A percentile compares a stretch with the other conserved stretches of the same genome.
phyloP scores from a whole-genome alignment of 2,329 filamentous ascomycete species.

The Calonectria montana region DNA sequence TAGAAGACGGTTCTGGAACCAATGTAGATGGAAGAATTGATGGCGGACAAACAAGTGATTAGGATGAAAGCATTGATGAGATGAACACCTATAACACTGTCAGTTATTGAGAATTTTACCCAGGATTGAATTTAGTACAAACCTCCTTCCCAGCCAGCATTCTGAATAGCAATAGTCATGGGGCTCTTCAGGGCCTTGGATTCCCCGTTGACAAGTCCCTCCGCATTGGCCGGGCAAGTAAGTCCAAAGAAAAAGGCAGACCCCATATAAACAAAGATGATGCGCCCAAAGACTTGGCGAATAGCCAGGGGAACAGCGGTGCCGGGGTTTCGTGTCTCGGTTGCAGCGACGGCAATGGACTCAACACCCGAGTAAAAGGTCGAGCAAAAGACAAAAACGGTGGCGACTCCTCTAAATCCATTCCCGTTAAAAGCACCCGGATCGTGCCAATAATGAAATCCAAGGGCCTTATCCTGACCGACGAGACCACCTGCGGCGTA shows the following conservation, averaged over 20 bases:
- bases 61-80: constrained; percentile 84
- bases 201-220: constrained; percentile 69
- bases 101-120: background rate
- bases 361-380: constrained; percentile 78
- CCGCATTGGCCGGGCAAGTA: constrained; percentile 76
- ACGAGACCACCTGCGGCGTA: constrained; percentile 76
- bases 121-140: constrained; percentile 1
- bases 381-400: constrained; percentile 76
- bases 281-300: constrained; percentile 70
- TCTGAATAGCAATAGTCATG: constrained; percentile 80
- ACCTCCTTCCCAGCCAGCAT: constrained; percentile 78
- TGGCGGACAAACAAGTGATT: constrained; percentile 76
- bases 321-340: constrained; percentile 69
- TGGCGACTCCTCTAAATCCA: constrained; percentile 74
- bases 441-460: constrained; percentile 78
- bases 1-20: constrained; percentile 79
- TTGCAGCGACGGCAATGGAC: constrained; percentile 71
- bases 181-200: constrained; percentile 76
- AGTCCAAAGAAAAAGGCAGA: constrained; percentile 81
- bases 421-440: constrained; percentile 75
- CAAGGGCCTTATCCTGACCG: constrained; percentile 67
- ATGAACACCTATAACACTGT: constrained; percentile 61
- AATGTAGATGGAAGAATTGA: constrained; percentile 83
- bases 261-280: constrained; percentile 74
- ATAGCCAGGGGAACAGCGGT: constrained; percentile 68